Evolutionary conservation across 352 stramenopile species (phyloP).

Genomic region (Phytophthora crassamura): DNA sequence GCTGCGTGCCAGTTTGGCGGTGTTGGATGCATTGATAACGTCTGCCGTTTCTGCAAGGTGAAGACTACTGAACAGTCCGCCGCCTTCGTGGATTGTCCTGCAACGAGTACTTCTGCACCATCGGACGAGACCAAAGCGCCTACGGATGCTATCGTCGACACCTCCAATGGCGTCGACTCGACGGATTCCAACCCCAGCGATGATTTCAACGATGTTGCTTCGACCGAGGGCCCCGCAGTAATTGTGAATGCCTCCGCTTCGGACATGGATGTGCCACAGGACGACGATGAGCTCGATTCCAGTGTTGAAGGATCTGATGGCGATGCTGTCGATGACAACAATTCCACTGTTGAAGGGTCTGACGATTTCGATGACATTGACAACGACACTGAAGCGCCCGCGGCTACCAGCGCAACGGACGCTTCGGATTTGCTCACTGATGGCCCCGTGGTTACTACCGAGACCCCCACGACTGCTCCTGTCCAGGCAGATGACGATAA

Average conservation of each 20-base stretch:
- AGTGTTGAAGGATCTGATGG: no score
- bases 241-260: no score
- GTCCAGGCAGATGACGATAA: background rate
- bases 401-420: background rate
- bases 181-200: no score
- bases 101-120: background rate
- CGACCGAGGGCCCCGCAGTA: no score
- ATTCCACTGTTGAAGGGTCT: no score
- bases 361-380: no score
- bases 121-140: background rate
- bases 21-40: conserved; percentile 39
- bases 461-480: background rate
- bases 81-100: no score
- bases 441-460: background rate
- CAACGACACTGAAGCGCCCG: no score
- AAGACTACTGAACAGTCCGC: conserved; percentile 15
- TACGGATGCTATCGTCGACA: background rate
- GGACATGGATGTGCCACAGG: no score
- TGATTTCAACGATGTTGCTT: no score
- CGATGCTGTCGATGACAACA: no score
- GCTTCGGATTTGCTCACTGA: background rate
- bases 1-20: conserved; percentile 30
- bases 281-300: no score
- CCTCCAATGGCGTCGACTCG: background rate
- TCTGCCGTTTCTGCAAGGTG: conserved; percentile 49